Evolutionary conservation across 2,329 filamentous ascomycete species (phyloP), one percentile per base, ranked within the genome.

Genomic region (Xylaria hypoxylon): DNA sequence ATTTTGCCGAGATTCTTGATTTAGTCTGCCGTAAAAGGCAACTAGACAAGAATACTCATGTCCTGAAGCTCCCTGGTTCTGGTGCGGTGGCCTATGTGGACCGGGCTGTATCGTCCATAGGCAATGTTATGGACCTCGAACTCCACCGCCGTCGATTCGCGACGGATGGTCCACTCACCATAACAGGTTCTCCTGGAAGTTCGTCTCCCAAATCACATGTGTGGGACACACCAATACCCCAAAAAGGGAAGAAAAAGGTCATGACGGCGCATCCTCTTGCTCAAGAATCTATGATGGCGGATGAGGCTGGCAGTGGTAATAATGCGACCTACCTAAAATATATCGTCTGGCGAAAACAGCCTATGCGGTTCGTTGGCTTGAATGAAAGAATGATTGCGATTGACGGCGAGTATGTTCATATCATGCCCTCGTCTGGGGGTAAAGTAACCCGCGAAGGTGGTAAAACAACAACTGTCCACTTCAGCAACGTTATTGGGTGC

Each of bases 371-470:
- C 73, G 89, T 92, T 47, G 89, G 88, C 3, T 87, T 91, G 74
- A 92, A 92, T 67, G 91, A 94, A 72, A 88, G 92, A 64, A 87
- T 93, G 10, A 82, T 96, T 47, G 89, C 91, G 52, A 92, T 96
- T 70, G 92, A 95, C 73, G 92, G 92, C 66, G 93, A 96, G 77
- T 96, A 94, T 77, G 88, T 96, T 68, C 92, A 95, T 78, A 93
- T 96, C 73, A 90, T 93, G 86, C 92, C 92, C 28, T 84, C 87
- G 1, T 87, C 86, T 2, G 86, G 86, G 10, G 89, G 89, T 42
- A 92, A 91, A 76, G 86, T 88, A 11, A 80, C 89, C 64, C 86
- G 88, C 65, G 88, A 90, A 62, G 85, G 84, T 24, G 87, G 87
- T 40, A 94, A 93, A 80, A 91, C 89, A 38, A 94, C 92, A 2